Evolutionary conservation across 192 early-diverging fungal species (phyloP).

Genomic region (Gamsiella multidivaricata): DNA sequence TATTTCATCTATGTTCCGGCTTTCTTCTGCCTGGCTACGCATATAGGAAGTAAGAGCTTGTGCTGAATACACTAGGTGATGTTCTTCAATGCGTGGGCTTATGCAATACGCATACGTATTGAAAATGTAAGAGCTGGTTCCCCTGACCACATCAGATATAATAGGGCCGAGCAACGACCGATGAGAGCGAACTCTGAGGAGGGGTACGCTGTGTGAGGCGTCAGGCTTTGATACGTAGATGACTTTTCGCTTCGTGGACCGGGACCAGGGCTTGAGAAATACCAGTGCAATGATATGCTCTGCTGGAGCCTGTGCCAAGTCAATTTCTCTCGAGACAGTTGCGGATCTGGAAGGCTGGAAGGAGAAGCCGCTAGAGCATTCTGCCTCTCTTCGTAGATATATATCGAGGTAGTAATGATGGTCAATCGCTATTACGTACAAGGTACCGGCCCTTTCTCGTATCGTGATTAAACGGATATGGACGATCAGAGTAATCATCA

Average conservation of each 20-base stretch:
- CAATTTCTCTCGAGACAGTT: too few species aligned
- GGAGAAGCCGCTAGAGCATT: background rate
- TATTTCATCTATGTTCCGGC: too few species aligned
- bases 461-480: too few species aligned
- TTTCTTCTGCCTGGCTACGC: too few species aligned
- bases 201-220: background rate
- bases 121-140: too few species aligned
- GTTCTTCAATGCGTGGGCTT: background rate
- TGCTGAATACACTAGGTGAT: background rate
- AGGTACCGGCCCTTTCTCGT: too few species aligned
- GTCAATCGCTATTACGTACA: background rate
- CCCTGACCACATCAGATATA: too few species aligned
- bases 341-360: too few species aligned
- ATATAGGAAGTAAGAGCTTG: background rate
- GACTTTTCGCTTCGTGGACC: background rate
- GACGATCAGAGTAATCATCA: constrained; percentile 18
- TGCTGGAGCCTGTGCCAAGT: too few species aligned
- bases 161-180: too few species aligned
- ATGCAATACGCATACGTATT: background rate
- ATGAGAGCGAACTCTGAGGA: background rate
- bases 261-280: background rate
- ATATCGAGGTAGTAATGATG: background rate
- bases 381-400: background rate
- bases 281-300: too few species aligned
- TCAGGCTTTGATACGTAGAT: constrained; percentile 3